These are phyloP conservation scores for Fusarium graminum DNA, from an alignment of 2,329 filamentous ascomycete genomes.

Conservation along the genomic window DNA sequence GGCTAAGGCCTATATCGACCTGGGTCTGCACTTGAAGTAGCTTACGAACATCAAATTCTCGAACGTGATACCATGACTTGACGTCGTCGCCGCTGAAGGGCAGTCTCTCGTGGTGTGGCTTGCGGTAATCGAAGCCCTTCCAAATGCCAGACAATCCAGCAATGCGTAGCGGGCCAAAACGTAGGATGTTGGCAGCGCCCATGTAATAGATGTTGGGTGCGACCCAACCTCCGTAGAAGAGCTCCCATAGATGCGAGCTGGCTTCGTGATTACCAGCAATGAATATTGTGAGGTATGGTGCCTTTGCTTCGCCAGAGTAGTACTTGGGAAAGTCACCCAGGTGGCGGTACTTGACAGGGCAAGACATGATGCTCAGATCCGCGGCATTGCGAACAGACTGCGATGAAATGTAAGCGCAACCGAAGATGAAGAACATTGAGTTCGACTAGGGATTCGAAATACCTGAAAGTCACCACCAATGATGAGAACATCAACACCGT, in stretches of 20 bases:
- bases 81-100: slow-evolving; percentile 85
- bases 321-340: slow-evolving; percentile 96
- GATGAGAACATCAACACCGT: slow-evolving; percentile 87
- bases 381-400: slow-evolving; percentile 88
- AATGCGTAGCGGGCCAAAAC: slow-evolving; percentile 86
- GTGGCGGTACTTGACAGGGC: slow-evolving; percentile 86
- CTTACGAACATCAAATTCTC: slow-evolving; percentile 92
- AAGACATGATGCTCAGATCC: slow-evolving; percentile 90
- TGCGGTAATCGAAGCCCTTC: slow-evolving; percentile 90
- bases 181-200: slow-evolving; percentile 89
- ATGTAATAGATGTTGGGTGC: slow-evolving; percentile 98
- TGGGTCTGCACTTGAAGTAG: slow-evolving; percentile 86
- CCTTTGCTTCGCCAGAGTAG: slow-evolving; percentile 81
- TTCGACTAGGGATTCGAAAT: neutral
- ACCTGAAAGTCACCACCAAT: slow-evolving; percentile 97
- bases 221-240: slow-evolving; percentile 97
- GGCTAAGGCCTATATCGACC: slow-evolving; percentile 90
- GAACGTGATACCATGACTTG: slow-evolving; percentile 87
- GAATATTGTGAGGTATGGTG: slow-evolving; percentile 92
- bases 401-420: slow-evolving; percentile 23
- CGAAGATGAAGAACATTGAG: neutral
- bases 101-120: slow-evolving; percentile 84
- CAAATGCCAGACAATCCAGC: slow-evolving; percentile 94
- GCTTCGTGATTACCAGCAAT: slow-evolving; percentile 97
- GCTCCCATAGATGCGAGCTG: slow-evolving; percentile 87